Conservation (phyloP, 1,284 basidiomycete species). For the Albatrellus sp. region DNA sequence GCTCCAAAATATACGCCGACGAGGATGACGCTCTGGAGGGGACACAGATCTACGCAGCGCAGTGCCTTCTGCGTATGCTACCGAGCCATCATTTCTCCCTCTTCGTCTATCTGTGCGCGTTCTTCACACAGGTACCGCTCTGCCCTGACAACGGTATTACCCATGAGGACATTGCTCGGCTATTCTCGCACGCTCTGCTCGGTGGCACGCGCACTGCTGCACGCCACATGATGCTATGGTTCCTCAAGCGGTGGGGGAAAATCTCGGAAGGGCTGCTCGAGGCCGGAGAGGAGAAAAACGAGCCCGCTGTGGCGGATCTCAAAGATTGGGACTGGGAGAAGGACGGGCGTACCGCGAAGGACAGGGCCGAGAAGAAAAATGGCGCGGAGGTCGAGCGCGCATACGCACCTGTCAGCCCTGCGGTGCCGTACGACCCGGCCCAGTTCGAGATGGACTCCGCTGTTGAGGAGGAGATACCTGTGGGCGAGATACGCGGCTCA, state of each 20-base stretch:
- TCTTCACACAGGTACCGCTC: constrained; percentile 32
- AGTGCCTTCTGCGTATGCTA: constrained; percentile 46
- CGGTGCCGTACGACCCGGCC: no score
- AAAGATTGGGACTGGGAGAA: no score
- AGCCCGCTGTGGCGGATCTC: no score
- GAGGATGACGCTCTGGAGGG: constrained; percentile 16
- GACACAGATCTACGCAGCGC: constrained; percentile 30
- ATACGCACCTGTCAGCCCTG: no score
- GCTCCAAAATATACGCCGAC: constrained; percentile 2
- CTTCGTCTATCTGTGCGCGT: constrained; percentile 49
- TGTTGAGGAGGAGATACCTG: no score
- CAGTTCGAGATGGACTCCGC: no score
- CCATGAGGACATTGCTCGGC: constrained; percentile 18
- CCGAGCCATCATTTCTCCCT: constrained; percentile 44
- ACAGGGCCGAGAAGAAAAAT: no score
- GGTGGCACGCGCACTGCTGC: constrained; percentile 14
- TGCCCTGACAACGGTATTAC: constrained; percentile 21
- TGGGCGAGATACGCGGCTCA: no score
- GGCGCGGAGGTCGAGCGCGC: no score
- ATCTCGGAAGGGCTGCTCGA: constrained; percentile 18
- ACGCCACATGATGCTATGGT: constrained; percentile 17
- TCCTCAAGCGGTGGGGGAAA: constrained; percentile 19
- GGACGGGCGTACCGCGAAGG: no score
- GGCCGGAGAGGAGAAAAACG: neutral
- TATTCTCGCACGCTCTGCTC: constrained; percentile 19